Percentiles rank a stretch among this genome's conserved stretches.
Conservation (phyloP, 345 rosid species). For the Dipteronia dyeriana region DNA sequence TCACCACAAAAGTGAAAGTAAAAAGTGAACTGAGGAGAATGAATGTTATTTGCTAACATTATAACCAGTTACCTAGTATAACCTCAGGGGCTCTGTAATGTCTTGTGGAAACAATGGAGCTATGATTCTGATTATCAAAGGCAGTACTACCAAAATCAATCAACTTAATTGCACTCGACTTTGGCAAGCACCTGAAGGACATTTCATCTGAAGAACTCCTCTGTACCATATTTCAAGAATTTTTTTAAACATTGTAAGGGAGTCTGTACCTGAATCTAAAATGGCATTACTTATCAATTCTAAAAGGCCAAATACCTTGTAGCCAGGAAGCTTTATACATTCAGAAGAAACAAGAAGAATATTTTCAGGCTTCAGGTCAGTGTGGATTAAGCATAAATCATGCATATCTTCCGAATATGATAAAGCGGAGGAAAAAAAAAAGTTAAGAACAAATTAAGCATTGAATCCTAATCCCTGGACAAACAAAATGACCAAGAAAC, state of each 20-base stretch:
- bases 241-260: slow-evolving; percentile 16
- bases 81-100: slow-evolving; percentile 92
- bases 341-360: slow-evolving; percentile 81
- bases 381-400: slow-evolving; percentile 73
- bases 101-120: slow-evolving; percentile 76
- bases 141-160: slow-evolving; percentile 93
- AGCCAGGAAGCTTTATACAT: slow-evolving; percentile 62
- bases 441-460: slow-evolving; percentile 13
- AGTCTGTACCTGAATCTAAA: slow-evolving; percentile 33
- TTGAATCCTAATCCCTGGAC: slow-evolving; percentile 21
- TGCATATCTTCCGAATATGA: slow-evolving; percentile 72
- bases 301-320: slow-evolving; percentile 52
- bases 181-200: slow-evolving; percentile 68
- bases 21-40: slow-evolving; percentile 21
- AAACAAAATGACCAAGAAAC: slow-evolving; percentile 24
- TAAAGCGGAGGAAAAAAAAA: slow-evolving; percentile 1
- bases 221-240: slow-evolving; percentile 45
- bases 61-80: slow-evolving; percentile 57
- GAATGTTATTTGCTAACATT: slow-evolving; percentile 25
- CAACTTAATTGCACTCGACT: slow-evolving; percentile 87
- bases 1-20: slow-evolving; percentile 12
- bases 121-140: slow-evolving; percentile 74
- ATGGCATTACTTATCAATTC: slow-evolving; percentile 18
- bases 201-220: slow-evolving; percentile 54
- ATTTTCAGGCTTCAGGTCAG: slow-evolving; percentile 91